These are phyloP conservation scores for Wallacemonas collosoma DNA, from an alignment of 208 protist genomes.

Conservation along the genomic window DNA sequence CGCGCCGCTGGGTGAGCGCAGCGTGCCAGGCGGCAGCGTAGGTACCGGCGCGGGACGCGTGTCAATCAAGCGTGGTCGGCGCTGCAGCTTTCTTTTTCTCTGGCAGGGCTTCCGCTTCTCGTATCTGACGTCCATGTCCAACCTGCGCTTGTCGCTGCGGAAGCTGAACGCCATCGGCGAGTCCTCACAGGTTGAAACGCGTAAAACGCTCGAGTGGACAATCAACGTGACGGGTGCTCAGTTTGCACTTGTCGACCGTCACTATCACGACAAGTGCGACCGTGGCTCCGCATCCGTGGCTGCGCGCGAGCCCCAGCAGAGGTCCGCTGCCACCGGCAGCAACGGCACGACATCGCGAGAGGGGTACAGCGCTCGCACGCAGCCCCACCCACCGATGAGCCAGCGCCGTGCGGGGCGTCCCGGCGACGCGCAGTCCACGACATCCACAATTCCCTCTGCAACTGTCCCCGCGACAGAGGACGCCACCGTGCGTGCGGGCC, in stretches of 20 bases:
- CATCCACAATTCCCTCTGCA: too few species aligned
- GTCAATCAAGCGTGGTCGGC: conserved; percentile 9
- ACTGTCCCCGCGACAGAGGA: too few species aligned
- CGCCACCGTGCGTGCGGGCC: too few species aligned
- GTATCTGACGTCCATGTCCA: conserved; percentile 83
- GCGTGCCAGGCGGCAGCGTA: neutral
- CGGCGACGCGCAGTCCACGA: neutral
- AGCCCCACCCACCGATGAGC: neutral
- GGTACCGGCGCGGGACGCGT: neutral
- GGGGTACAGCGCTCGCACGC: neutral
- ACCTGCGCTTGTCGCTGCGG: conserved; percentile 72
- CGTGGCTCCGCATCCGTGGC: conserved; percentile 24
- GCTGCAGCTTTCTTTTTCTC: conserved; percentile 65
- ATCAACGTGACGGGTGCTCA: conserved; percentile 66
- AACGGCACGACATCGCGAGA: neutral
- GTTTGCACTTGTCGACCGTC: conserved; percentile 82
- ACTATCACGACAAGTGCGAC: conserved; percentile 76
- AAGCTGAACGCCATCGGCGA: conserved; percentile 61
- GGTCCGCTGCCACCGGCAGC: neutral
- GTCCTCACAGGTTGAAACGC: conserved; percentile 24
- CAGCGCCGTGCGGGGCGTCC: neutral
- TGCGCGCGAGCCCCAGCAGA: neutral
- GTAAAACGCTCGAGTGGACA: conserved; percentile 49
- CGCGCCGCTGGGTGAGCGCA: neutral
- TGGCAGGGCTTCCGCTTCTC: conserved; percentile 66